A percentile compares a stretch with the other conserved stretches of the same genome.
Evolutionary conservation across 306 rosid genomes (phyloP).

Genomic region (Cicer yamashitae): DNA sequence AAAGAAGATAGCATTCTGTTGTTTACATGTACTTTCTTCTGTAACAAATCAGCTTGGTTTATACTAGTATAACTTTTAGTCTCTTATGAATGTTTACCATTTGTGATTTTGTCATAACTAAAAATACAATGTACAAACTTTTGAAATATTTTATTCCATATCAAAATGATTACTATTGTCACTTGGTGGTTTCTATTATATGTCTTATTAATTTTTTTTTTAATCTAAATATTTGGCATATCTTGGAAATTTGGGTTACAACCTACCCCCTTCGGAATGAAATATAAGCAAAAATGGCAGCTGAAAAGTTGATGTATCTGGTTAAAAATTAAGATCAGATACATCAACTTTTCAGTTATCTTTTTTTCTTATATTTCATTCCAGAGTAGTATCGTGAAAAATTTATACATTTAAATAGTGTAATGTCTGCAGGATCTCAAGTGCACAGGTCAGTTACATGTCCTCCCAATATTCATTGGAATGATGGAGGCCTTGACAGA

Average conservation of each 20-base stretch:
- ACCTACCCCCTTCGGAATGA: neutral
- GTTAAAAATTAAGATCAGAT: too few relatives aligned
- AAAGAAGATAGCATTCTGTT: constrained; percentile 24
- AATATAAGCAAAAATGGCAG: too few relatives aligned
- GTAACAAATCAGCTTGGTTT: constrained; percentile 31
- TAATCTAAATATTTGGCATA: neutral
- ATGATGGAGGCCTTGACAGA: constrained; percentile 90
- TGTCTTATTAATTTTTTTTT: constrained; percentile 33
- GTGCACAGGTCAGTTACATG: constrained; percentile 59
- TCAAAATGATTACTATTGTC: constrained; percentile 23
- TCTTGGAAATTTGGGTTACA: constrained; percentile 32
- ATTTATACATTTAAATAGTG: constrained; percentile 1
- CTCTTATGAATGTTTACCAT: neutral
- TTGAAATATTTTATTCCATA: constrained; percentile 36
- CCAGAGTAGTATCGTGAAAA: neutral
- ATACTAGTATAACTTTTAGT: constrained; percentile 23
- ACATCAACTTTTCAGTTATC: too few relatives aligned
- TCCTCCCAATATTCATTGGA: constrained; percentile 80
- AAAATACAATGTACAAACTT: constrained; percentile 6
- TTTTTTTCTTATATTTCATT: too few relatives aligned
- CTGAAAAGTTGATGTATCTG: too few relatives aligned
- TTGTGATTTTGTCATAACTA: constrained; percentile 19
- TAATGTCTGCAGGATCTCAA: constrained; percentile 61
- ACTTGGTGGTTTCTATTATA: constrained; percentile 35
- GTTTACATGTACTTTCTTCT: constrained; percentile 35